Evolutionary conservation across 352 stramenopile genomes (phyloP).

Genomic region (Phytophthora pinifolia): DNA sequence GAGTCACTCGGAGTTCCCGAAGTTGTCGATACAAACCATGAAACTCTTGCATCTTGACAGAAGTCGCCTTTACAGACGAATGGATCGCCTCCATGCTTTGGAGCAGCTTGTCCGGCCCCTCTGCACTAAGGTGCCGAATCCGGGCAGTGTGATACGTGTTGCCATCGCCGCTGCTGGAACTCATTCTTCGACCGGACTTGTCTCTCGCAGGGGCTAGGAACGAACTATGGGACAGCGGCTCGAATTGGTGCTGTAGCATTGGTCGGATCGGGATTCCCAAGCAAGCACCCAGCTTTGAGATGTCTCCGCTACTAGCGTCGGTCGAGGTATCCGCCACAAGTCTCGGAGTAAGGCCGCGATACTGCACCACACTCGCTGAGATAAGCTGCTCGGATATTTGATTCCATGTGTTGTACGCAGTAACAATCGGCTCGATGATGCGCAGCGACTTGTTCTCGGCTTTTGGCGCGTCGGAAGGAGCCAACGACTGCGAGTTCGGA

Average conservation of each 20-base stretch:
- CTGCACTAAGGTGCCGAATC: slow-evolving; percentile 35
- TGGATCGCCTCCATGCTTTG: slow-evolving; percentile 40
- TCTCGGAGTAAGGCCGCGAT: slow-evolving; percentile 17
- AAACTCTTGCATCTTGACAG: slow-evolving; percentile 39
- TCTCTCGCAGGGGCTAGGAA: slow-evolving; percentile 30
- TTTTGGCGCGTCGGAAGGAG: background rate
- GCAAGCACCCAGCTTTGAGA: background rate
- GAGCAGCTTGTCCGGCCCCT: slow-evolving; percentile 32
- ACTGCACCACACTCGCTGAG: slow-evolving; percentile 40
- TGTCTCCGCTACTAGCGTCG: slow-evolving; percentile 10
- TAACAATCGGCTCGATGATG: slow-evolving; percentile 33
- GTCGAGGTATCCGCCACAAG: slow-evolving; percentile 7
- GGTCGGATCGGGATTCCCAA: slow-evolving; percentile 25
- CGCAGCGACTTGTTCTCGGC: slow-evolving; percentile 11
- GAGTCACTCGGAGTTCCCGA: slow-evolving; percentile 34
- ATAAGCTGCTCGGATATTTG: slow-evolving; percentile 46
- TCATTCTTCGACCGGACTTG: slow-evolving; percentile 20
- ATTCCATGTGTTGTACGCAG: slow-evolving; percentile 46
- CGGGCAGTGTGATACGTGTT: slow-evolving; percentile 47
- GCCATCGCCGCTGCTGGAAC: slow-evolving; percentile 19
- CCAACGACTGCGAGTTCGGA: background rate
- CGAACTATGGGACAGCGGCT: slow-evolving; percentile 36
- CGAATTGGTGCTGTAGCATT: slow-evolving; percentile 46
- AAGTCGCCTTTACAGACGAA: slow-evolving; percentile 29
- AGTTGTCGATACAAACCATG: slow-evolving; percentile 31